Evolutionary conservation across 2,329 filamentous ascomycete genomes (phyloP).

Genomic region (Periglandula ipomoeae): DNA sequence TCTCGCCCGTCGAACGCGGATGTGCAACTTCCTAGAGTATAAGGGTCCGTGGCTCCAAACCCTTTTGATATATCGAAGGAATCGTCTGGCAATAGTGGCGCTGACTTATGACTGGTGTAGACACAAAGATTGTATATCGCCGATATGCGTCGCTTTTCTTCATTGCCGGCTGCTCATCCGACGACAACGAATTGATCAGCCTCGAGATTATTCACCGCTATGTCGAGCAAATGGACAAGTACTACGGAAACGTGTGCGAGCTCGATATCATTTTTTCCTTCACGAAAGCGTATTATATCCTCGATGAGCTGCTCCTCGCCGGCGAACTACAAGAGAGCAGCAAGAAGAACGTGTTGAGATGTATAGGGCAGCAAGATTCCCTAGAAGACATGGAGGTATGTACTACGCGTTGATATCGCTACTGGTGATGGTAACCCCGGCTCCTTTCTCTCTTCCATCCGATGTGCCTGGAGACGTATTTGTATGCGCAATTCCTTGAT

Average conservation of each 20-base stretch:
- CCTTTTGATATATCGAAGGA: neutral
- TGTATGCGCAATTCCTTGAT: neutral
- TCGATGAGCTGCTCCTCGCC: constrained; percentile 89
- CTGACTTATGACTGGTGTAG: constrained; percentile 34
- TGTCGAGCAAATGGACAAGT: constrained; percentile 99
- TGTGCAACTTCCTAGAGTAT: constrained; percentile 99
- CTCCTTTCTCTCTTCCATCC: neutral
- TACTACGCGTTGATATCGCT: constrained; percentile 19
- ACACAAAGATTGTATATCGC: constrained; percentile 97
- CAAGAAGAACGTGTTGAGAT: constrained; percentile 96
- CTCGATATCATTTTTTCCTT: constrained; percentile 99
- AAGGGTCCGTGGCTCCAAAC: constrained; percentile 56
- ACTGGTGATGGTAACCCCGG: constrained; percentile 4
- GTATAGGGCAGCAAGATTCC: constrained; percentile 94
- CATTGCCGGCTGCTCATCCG: constrained; percentile 94
- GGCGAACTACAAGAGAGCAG: constrained; percentile 98
- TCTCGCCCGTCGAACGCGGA: constrained; percentile 87
- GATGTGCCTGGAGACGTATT: neutral
- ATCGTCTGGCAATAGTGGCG: rapidly evolving
- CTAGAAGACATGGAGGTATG: constrained; percentile 99
- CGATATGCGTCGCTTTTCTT: constrained; percentile 99
- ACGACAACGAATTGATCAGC: constrained; percentile 95
- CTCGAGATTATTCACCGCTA: constrained; percentile 99
- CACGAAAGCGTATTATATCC: constrained; percentile 98
- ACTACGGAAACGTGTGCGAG: constrained; percentile 99